phyloP scores from a whole-genome alignment of 2,329 filamentous ascomycete species.

The Fusarium bactridioides region DNA sequence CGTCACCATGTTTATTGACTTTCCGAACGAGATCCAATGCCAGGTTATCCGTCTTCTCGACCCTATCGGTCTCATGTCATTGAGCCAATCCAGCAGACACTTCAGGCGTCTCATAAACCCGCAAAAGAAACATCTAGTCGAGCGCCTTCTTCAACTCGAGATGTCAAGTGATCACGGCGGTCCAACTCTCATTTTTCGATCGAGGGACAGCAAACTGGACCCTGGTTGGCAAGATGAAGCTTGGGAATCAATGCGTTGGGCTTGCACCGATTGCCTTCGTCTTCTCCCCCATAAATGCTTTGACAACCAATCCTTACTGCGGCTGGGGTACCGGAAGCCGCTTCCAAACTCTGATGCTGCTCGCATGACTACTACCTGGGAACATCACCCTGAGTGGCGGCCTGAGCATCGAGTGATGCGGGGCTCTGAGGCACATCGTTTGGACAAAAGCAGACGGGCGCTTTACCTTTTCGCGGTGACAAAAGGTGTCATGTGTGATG shows the following conservation, averaged over 20 bases:
- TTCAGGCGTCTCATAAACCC: conserved; percentile 19
- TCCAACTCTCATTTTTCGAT: background rate
- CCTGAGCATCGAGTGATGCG: background rate
- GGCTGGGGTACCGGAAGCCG: conserved; percentile 18
- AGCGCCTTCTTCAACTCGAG: conserved; percentile 17
- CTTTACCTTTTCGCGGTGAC: conserved; percentile 5
- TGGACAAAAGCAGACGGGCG: background rate
- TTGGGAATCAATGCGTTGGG: conserved; percentile 21
- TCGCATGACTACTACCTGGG: conserved; percentile 1
- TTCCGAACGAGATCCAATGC: too few species aligned
- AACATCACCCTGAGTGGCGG: background rate
- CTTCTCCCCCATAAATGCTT: conserved; percentile 20
- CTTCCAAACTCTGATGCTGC: background rate
- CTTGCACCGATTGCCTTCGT: conserved; percentile 17
- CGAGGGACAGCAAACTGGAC: background rate
- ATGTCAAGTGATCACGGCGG: background rate
- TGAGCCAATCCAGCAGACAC: conserved; percentile 17
- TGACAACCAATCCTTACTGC: conserved; percentile 8
- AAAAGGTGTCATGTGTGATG: background rate
- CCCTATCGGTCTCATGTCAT: background rate
- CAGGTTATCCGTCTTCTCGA: too few species aligned
- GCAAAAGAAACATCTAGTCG: conserved; percentile 1
- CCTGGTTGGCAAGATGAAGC: background rate
- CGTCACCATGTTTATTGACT: too few species aligned
- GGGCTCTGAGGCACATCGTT: background rate